Evolutionary conservation across 495 filamentous ascomycete genomes (phyloP).

Genomic region (Terfezia boudieri): DNA sequence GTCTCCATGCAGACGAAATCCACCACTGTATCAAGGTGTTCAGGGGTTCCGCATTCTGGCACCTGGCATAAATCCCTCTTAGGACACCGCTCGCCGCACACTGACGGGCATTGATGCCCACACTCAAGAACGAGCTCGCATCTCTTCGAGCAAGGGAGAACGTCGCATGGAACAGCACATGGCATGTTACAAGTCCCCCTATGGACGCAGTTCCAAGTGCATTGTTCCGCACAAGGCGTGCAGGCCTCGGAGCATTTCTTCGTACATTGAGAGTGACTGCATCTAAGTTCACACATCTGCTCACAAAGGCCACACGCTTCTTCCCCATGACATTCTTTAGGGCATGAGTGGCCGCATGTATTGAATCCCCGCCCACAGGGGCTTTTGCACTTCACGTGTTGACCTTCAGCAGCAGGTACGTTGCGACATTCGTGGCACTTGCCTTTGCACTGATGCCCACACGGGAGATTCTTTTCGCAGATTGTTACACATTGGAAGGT

Average conservation of each 20-base stretch:
- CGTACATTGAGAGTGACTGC: slow-evolving; percentile 37
- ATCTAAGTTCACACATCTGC: slow-evolving; percentile 35
- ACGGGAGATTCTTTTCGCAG: slow-evolving; percentile 29
- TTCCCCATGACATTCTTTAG: slow-evolving; percentile 30
- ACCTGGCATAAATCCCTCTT: slow-evolving; percentile 30
- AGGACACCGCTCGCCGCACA: slow-evolving; percentile 48
- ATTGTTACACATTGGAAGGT: slow-evolving; percentile 22
- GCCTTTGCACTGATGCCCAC: slow-evolving; percentile 38
- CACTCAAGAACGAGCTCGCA: slow-evolving; percentile 36
- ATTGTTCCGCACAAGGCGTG: slow-evolving; percentile 37
- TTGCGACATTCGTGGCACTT: slow-evolving; percentile 29
- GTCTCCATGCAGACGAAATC: slow-evolving; percentile 29
- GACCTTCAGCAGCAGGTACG: not conserved
- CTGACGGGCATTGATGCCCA: slow-evolving; percentile 43
- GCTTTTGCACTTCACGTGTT: slow-evolving; percentile 31
- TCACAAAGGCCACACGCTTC: slow-evolving; percentile 32
- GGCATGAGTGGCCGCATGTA: slow-evolving; percentile 38
- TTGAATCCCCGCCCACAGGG: slow-evolving; percentile 31
- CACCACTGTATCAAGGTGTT: slow-evolving; percentile 26
- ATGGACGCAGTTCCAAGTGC: slow-evolving; percentile 36
- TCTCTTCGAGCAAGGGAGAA: slow-evolving; percentile 41
- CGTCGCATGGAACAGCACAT: slow-evolving; percentile 37
- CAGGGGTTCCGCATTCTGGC: slow-evolving; percentile 22
- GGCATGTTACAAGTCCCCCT: slow-evolving; percentile 36
- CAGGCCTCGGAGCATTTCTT: slow-evolving; percentile 42